phyloP scores from a whole-genome alignment of 768 basidiomycete species.

The Myochromella boudieri region DNA sequence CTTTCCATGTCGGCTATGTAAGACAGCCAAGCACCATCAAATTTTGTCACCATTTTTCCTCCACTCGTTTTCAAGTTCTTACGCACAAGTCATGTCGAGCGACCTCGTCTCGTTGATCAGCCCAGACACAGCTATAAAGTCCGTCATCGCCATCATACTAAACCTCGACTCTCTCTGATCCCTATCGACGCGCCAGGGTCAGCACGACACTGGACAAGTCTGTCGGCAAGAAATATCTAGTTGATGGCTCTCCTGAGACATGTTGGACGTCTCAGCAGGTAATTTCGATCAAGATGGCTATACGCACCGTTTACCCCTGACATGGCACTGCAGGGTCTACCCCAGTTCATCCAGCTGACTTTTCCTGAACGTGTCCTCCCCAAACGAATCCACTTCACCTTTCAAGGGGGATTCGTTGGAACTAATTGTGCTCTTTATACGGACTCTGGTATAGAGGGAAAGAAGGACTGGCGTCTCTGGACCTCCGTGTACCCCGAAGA shows the following conservation, averaged over 20 bases:
- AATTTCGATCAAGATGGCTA: background rate
- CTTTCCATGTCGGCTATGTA: no score
- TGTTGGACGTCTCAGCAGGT: conserved; percentile 88
- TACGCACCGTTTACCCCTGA: background rate
- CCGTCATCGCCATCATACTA: conserved; percentile 13
- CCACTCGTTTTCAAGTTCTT: no score
- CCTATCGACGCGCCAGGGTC: conserved; percentile 56
- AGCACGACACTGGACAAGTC: conserved; percentile 79
- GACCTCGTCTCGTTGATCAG: conserved; percentile 39
- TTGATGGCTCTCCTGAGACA: conserved; percentile 72
- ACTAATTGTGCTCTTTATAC: conserved; percentile 56
- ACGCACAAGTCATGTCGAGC: conserved; percentile 15
- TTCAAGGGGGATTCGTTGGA: conserved; percentile 87
- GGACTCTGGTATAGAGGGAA: conserved; percentile 21
- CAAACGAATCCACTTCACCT: conserved; percentile 58
- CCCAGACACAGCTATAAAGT: conserved; percentile 53
- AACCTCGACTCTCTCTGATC: conserved; percentile 6
- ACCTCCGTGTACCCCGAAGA: conserved; percentile 75
- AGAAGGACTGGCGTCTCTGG: conserved; percentile 48
- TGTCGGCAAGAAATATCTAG: conserved; percentile 66
- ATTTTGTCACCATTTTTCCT: conserved; percentile 12
- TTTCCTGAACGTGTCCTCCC: conserved; percentile 60
- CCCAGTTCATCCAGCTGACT: conserved; percentile 69
- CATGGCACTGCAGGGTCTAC: conserved; percentile 61
- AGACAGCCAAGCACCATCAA: conserved; percentile 12